Evolutionary conservation across 768 basidiomycete genomes (phyloP), one percentile per base, ranked within the genome.

Genomic region (Coprinellus micaceus): DNA sequence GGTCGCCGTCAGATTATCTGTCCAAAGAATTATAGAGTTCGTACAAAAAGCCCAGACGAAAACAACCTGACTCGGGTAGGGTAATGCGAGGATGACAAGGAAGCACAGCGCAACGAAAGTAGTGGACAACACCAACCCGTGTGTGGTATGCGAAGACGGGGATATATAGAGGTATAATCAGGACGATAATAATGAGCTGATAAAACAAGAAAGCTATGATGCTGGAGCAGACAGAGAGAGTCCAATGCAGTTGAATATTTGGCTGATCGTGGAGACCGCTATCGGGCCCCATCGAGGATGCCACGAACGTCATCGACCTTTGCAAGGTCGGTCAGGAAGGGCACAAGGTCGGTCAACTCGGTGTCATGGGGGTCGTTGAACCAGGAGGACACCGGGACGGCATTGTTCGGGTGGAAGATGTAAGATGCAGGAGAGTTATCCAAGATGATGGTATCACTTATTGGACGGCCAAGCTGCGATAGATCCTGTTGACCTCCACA

Each of bases 331-430:
- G 90, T 76, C 60, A 99, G 81, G 82, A 99, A 98, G 26, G 94
- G 93, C 54, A 94, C 86, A 51, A 98, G 77, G 72, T 98, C 96
- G 39, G 92, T 97, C 61, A 99, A 81, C 70, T 98, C 96, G 46
- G 95, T 96, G 68, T 98, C 96, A 65, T 98, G 96, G 10, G 95
- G 95, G 72, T 94, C 94, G 71, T 98, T 98, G 78, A 99, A 99
- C 97, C 97, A 99, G 56, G 92, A 94, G 41, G 96, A 98, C 58
- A 99, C 95, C 12, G 97, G 97, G 4, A 98, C 96, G 37, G 97
- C 97, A 69, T 98, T 98, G 76, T 97, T 95, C 15, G 94, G 94
- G 68, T 99, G 96, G 82, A 99, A 99, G 58, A 98, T 96, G 72
- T 98, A 99, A 12, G 93, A 97, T 12, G 97, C 97, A 15, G 97